phyloP scores from a whole-genome alignment of 1,284 basidiomycete species.

The Cerrena zonata region DNA sequence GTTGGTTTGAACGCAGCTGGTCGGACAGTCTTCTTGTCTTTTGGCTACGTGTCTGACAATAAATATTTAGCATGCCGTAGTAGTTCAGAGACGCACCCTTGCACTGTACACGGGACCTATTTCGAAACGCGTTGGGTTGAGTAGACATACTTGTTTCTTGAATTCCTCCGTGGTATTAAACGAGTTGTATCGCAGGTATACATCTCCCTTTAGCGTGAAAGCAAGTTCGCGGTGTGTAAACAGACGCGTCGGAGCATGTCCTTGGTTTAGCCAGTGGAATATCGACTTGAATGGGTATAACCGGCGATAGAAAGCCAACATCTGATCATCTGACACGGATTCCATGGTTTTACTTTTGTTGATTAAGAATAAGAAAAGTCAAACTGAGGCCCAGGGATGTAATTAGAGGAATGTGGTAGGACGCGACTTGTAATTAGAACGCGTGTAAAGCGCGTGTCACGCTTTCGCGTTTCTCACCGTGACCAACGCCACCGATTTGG shows the following conservation, averaged over 20 bases:
- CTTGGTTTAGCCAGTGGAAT: slow-evolving; percentile 93
- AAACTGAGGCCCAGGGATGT: too few species aligned
- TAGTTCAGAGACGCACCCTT: slow-evolving; percentile 48
- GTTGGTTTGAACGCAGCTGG: slow-evolving; percentile 72
- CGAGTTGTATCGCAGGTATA: slow-evolving; percentile 93
- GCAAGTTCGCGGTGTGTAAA: slow-evolving; percentile 95
- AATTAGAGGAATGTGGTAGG: too few species aligned
- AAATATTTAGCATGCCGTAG: background rate
- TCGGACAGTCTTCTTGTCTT: slow-evolving; percentile 84
- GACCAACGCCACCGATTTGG: too few species aligned
- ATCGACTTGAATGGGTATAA: slow-evolving; percentile 93
- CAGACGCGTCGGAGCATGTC: slow-evolving; percentile 65
- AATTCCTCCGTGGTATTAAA: slow-evolving; percentile 83
- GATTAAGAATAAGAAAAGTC: too few species aligned
- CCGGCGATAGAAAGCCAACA: slow-evolving; percentile 87
- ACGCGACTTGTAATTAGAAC: too few species aligned
- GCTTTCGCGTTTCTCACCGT: too few species aligned
- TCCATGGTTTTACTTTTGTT: too few species aligned
- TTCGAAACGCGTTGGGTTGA: slow-evolving; percentile 90
- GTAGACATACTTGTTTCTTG: slow-evolving; percentile 80
- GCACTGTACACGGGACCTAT: slow-evolving; percentile 93
- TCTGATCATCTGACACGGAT: slow-evolving; percentile 30
- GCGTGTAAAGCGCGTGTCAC: too few species aligned
- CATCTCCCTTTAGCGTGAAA: slow-evolving; percentile 89
- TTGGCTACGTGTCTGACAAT: slow-evolving; percentile 49